Percentiles rank a stretch among this genome's conserved stretches.
These are phyloP conservation scores for Flaveria bidentis DNA, from an alignment of 129 eudicot species.

Conservation along the genomic window DNA sequence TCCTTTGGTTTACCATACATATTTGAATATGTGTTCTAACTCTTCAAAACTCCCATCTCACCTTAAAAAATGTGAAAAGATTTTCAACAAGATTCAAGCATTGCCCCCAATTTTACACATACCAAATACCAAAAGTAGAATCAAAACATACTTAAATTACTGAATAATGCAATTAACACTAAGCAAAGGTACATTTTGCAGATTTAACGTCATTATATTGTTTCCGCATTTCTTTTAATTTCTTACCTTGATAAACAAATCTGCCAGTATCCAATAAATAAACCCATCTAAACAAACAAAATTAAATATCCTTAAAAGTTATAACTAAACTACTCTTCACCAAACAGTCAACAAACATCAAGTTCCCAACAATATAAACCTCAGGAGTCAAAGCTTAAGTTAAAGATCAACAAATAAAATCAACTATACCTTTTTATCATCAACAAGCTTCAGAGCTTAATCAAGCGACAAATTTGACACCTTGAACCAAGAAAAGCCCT, in stretches of 20 bases:
- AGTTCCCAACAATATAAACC: not conserved
- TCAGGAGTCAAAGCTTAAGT: not conserved
- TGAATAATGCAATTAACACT: constrained; percentile 7
- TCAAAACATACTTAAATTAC: not conserved
- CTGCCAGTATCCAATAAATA: not conserved
- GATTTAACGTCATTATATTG: constrained; percentile 17
- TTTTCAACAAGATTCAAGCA: constrained; percentile 25
- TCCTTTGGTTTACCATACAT: not conserved
- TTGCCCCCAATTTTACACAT: constrained; percentile 22
- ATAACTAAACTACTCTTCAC: constrained; percentile 16
- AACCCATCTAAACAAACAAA: not conserved
- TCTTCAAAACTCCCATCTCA: not conserved
- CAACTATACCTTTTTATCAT: constrained; percentile 28
- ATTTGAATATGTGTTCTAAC: not conserved
- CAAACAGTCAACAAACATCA: constrained; percentile 21
- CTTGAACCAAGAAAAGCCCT: constrained; percentile 17
- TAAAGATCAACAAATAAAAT: not conserved
- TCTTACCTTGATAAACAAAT: constrained; percentile 10
- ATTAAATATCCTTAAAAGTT: not conserved
- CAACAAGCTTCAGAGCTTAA: constrained; percentile 26
- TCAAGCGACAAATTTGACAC: constrained; percentile 8
- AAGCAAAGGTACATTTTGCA: constrained; percentile 30
- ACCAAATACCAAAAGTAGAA: not conserved
- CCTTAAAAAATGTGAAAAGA: not conserved
- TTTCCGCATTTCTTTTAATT: not conserved